Percentiles rank a stretch among this genome's conserved stretches.
Evolutionary conservation across 2,329 filamentous ascomycete species (phyloP).

Genomic region (Plenodomus biglobosus): DNA sequence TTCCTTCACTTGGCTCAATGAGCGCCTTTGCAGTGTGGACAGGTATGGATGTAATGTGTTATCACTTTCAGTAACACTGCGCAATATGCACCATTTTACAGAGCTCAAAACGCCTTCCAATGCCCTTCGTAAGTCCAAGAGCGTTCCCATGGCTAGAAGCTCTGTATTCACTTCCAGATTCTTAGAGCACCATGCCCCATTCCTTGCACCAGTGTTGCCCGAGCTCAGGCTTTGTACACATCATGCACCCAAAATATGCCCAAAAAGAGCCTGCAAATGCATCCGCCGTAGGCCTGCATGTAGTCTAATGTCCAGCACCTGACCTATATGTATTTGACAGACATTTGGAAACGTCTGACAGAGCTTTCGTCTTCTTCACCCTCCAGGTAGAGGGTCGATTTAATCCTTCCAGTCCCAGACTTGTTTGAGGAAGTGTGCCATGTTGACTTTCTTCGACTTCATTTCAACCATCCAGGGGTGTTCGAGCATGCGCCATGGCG

Average conservation of each 20-base stretch:
- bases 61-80: conserved; percentile 13
- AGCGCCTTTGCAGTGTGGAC: neutral
- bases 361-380: conserved; percentile 11
- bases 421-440: conserved; percentile 88
- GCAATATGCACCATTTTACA: conserved; percentile 26
- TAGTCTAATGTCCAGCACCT: conserved; percentile 41
- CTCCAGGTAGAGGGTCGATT: conserved; percentile 2
- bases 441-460: conserved; percentile 94
- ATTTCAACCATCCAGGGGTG: conserved; percentile 99
- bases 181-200: neutral
- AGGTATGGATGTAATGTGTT: conserved; percentile 10
- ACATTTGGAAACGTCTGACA: conserved; percentile 17
- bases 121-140: conserved; percentile 16
- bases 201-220: neutral
- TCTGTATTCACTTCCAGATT: neutral
- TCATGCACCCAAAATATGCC: neutral
- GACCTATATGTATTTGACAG: conserved; percentile 30
- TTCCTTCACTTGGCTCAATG: too few species aligned
- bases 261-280: neutral
- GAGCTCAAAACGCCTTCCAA: conserved; percentile 34
- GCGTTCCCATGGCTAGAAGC: neutral
- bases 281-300: neutral
- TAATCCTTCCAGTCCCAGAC: conserved; percentile 95
- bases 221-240: neutral
- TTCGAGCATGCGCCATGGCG: conserved; percentile 97